Evolutionary conservation across 2,329 filamentous ascomycete species (phyloP).

Genomic region (Exophiala lecanii-corni): DNA sequence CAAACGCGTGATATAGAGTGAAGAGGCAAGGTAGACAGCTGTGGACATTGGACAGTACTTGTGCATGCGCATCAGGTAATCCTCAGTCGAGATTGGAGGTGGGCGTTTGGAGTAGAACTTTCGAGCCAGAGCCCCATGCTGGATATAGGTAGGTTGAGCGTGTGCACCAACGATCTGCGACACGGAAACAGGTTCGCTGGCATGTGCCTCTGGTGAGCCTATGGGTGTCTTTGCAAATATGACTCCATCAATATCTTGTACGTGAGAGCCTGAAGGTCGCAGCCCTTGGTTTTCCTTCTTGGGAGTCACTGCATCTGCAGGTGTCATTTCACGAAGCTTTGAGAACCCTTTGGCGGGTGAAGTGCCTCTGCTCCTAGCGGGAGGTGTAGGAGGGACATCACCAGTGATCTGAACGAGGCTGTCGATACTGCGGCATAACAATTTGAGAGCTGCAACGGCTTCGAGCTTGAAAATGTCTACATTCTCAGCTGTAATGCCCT

Average conservation of each 20-base stretch:
- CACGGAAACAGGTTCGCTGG: conserved; percentile 45
- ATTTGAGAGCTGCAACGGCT: conserved; percentile 69
- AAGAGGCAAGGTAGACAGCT: conserved; percentile 85
- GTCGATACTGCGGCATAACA: conserved; percentile 70
- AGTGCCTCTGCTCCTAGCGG: conserved; percentile 30
- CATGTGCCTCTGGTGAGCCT: conserved; percentile 48
- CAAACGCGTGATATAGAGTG: conserved; percentile 79
- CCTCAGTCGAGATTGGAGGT: conserved; percentile 74
- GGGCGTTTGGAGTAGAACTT: conserved; percentile 90
- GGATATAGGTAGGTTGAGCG: conserved; percentile 67
- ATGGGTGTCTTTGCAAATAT: conserved; percentile 35
- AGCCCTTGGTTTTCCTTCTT: conserved; percentile 26
- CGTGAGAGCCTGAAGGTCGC: conserved; percentile 34
- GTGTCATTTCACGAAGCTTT: conserved; percentile 13
- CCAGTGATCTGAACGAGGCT: conserved; percentile 40
- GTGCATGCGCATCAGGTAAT: conserved; percentile 83
- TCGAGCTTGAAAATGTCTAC: conserved; percentile 70
- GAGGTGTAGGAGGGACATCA: conserved; percentile 75
- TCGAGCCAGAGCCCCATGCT: conserved; percentile 79
- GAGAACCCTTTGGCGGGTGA: conserved; percentile 17
- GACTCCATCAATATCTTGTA: conserved; percentile 35
- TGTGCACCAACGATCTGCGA: conserved; percentile 52
- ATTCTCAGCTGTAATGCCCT: conserved; percentile 26
- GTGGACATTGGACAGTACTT: conserved; percentile 90
- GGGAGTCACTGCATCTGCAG: conserved; percentile 16